Percentiles rank a stretch among this genome's conserved stretches.
Conservation (phyloP, 2,329 filamentous ascomycete species). For the Hyphodiscus sp. region DNA sequence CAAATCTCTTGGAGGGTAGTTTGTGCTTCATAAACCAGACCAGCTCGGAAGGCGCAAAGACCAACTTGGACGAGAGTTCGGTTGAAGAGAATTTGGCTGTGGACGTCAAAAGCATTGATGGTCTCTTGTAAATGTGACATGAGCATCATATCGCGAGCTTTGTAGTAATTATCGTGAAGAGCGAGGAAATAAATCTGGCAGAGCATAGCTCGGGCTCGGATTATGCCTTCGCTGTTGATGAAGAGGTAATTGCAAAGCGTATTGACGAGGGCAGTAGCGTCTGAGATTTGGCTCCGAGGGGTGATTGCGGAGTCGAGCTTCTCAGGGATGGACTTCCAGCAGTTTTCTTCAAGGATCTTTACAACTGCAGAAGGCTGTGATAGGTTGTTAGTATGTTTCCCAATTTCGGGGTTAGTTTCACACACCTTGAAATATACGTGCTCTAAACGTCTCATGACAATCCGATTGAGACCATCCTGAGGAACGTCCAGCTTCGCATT, state of each 20-base stretch:
- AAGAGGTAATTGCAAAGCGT: slow-evolving; percentile 94
- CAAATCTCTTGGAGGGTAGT: slow-evolving; percentile 98
- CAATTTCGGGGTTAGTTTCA: slow-evolving; percentile 5
- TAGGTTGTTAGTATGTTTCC: slow-evolving; percentile 13
- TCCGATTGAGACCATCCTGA: slow-evolving; percentile 85
- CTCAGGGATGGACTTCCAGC: slow-evolving; percentile 73
- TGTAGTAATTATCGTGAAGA: slow-evolving; percentile 96
- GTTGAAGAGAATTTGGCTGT: slow-evolving; percentile 98
- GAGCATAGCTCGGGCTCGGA: slow-evolving; percentile 92
- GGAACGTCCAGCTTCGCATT: slow-evolving; percentile 63
- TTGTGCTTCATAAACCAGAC: slow-evolving; percentile 94
- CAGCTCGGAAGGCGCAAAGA: slow-evolving; percentile 95
- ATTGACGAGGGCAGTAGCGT: slow-evolving; percentile 72
- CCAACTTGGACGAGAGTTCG: slow-evolving; percentile 95
- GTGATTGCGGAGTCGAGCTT: slow-evolving; percentile 74
- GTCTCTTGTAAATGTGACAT: slow-evolving; percentile 99
- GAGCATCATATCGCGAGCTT: slow-evolving; percentile 96
- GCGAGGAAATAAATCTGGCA: slow-evolving; percentile 99
- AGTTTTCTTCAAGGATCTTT: slow-evolving; percentile 87
- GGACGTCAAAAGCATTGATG: slow-evolving; percentile 93
- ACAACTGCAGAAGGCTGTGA: slow-evolving; percentile 77
- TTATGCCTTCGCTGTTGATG: slow-evolving; percentile 88
- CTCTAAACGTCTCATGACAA: slow-evolving; percentile 89
- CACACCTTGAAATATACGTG: slow-evolving; percentile 96
- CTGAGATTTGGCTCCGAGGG: slow-evolving; percentile 58